Conservation (phyloP, 2,329 filamentous ascomycete genomes). For the Talaromyces sp. region DNA sequence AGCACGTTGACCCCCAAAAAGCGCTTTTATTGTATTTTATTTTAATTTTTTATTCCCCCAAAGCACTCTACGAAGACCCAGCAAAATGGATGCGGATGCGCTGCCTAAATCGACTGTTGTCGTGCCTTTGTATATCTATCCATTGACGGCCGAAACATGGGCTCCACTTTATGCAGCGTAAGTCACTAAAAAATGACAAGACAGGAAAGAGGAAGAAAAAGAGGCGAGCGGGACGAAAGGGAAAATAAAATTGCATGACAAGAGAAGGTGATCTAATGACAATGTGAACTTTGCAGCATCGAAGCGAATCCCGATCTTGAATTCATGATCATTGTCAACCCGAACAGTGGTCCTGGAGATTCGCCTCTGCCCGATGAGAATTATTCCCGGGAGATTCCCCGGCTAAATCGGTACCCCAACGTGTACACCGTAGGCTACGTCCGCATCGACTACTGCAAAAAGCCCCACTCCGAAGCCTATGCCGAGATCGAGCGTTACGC, state of each 20-base stretch:
- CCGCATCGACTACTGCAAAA: conserved; percentile 27
- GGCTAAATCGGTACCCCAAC: conserved; percentile 20
- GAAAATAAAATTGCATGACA: background rate
- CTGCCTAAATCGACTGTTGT: conserved; percentile 4
- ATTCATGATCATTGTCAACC: conserved; percentile 2
- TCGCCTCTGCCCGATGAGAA: conserved; percentile 1
- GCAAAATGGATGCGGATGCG: background rate
- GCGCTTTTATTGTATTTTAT: background rate
- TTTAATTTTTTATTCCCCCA: background rate
- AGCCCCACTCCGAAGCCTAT: conserved; percentile 14
- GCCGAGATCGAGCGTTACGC: conserved; percentile 19
- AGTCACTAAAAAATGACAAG: background rate
- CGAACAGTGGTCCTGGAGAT: conserved; percentile 5
- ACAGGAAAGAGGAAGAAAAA: background rate
- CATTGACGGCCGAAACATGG: conserved; percentile 5
- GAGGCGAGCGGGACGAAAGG: background rate
- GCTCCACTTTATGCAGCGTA: conserved; percentile 6
- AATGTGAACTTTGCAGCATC: background rate
- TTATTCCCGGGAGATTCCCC: conserved; percentile 5
- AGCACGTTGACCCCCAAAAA: background rate
- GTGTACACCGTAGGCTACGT: conserved; percentile 27
- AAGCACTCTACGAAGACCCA: too few relatives aligned
- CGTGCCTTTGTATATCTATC: conserved; percentile 6
- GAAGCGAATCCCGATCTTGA: background rate
- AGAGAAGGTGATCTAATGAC: background rate